These are phyloP conservation scores for Cinnamomum micranthum DNA, from an alignment of 164 flowering plant species.

Conservation along the genomic window DNA sequence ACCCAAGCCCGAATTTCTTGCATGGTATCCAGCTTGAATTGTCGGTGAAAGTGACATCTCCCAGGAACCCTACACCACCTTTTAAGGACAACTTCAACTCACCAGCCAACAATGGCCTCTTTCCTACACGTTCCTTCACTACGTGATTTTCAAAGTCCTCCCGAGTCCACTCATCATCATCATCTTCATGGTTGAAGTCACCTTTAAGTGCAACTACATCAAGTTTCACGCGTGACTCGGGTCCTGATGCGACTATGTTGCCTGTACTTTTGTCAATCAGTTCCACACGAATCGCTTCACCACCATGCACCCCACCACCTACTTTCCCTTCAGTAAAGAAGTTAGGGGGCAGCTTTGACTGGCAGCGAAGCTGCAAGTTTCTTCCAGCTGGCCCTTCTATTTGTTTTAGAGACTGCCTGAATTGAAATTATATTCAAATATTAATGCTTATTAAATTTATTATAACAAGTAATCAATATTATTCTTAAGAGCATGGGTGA, in stretches of 20 bases:
- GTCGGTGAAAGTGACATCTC: slow-evolving; percentile 90
- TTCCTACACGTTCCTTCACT: slow-evolving; percentile 89
- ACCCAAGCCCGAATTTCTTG: slow-evolving; percentile 87
- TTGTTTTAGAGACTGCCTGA: slow-evolving; percentile 74
- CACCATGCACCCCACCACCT: slow-evolving; percentile 84
- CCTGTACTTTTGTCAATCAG: slow-evolving; percentile 70
- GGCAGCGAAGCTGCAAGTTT: slow-evolving; percentile 74
- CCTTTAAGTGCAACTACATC: slow-evolving; percentile 92
- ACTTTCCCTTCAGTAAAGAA: slow-evolving; percentile 93
- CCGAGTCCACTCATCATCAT: background rate
- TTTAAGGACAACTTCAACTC: slow-evolving; percentile 74
- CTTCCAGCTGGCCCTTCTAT: slow-evolving; percentile 83
- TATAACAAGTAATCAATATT: too few relatives aligned
- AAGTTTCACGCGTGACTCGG: slow-evolving; percentile 70
- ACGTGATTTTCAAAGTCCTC: background rate
- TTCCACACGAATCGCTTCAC: slow-evolving; percentile 63
- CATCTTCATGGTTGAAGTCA: slow-evolving; percentile 65
- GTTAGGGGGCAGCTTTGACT: slow-evolving; percentile 70
- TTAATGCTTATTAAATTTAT: too few relatives aligned
- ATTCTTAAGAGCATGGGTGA: too few relatives aligned
- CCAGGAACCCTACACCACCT: slow-evolving; percentile 94
- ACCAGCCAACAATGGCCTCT: slow-evolving; percentile 87
- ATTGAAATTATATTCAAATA: too few relatives aligned
- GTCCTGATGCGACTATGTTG: slow-evolving; percentile 70
- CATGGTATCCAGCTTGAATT: slow-evolving; percentile 98